Conservation (phyloP, 441 rosid genomes). For the Isatis lusitanica region DNA sequence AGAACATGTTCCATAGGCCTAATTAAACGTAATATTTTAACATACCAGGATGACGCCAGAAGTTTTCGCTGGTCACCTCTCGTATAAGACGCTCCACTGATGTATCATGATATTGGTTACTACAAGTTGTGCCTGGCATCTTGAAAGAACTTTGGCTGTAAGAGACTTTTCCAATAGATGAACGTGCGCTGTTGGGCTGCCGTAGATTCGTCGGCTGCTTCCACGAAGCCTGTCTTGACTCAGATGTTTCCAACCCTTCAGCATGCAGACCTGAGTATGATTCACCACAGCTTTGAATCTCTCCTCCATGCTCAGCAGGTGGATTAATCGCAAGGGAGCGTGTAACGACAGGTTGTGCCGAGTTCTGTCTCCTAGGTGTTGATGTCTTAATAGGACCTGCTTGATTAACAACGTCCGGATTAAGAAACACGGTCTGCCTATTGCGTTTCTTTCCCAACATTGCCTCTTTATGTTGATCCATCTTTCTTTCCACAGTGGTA, state of each 20-base stretch:
- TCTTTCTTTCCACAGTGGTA: conserved; percentile 72
- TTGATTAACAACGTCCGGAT: too few species aligned
- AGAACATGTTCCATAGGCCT: conserved; percentile 5
- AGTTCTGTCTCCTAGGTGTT: too few species aligned
- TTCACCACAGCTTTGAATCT: conserved; percentile 63
- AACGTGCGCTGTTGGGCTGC: conserved; percentile 50
- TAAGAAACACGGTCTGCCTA: too few species aligned
- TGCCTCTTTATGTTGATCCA: conserved; percentile 85
- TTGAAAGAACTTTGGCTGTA: conserved; percentile 62
- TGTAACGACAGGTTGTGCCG: too few species aligned
- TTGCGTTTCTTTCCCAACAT: conserved; percentile 92
- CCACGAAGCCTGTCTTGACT: conserved; percentile 86
- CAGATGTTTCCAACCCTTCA: conserved; percentile 51
- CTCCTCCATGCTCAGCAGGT: conserved; percentile 56
- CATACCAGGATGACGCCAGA: conserved; percentile 97
- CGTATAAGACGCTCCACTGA: conserved; percentile 98
- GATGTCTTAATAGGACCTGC: too few species aligned
- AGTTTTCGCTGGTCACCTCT: conserved; percentile 91
- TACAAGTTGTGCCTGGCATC: conserved; percentile 44
- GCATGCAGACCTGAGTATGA: conserved; percentile 45
- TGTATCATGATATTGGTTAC: conserved; percentile 76
- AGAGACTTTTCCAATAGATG: conserved; percentile 58
- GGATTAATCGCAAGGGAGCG: not conserved
- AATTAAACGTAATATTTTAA: not conserved
- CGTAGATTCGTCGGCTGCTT: conserved; percentile 73